Conservation (phyloP, 2,329 filamentous ascomycete species). For the Cercospora sojina region DNA sequence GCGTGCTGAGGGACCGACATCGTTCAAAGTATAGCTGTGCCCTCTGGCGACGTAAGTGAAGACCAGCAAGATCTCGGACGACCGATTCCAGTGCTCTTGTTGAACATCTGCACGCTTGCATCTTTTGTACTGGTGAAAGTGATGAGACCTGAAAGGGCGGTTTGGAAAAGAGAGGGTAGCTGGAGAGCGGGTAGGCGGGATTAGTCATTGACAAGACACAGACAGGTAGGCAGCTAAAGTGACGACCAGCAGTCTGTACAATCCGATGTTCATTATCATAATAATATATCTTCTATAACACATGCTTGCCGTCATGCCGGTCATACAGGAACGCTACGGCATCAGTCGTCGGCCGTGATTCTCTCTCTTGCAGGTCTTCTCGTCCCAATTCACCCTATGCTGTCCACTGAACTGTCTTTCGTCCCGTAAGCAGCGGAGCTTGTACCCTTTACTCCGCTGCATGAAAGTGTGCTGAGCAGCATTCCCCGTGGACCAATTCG, state of each 20-base stretch:
- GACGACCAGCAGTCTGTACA: not conserved
- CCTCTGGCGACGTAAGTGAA: slow-evolving; percentile 24
- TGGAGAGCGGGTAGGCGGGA: not conserved
- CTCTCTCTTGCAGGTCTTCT: not conserved
- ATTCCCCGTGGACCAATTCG: not conserved
- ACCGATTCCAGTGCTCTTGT: slow-evolving; percentile 29
- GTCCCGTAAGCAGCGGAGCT: not conserved
- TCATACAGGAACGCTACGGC: not conserved
- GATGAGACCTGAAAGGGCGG: not conserved
- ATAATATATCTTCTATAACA: not conserved
- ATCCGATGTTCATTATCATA: not conserved
- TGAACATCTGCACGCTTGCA: slow-evolving; percentile 27
- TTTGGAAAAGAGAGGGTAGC: not conserved
- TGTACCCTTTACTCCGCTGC: not conserved
- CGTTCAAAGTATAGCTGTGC: slow-evolving; percentile 20
- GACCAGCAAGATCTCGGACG: slow-evolving; percentile 28
- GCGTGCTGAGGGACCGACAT: slow-evolving; percentile 17
- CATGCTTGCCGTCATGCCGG: not conserved
- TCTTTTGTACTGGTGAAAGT: slow-evolving; percentile 1
- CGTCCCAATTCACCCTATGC: not conserved
- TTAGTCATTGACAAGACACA: not conserved
- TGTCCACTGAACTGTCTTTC: not conserved
- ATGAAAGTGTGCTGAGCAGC: not conserved
- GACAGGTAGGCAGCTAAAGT: not conserved
- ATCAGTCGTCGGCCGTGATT: not conserved